Conservation (phyloP, 305 asterid genomes). For the Fraxinus floribunda region DNA sequence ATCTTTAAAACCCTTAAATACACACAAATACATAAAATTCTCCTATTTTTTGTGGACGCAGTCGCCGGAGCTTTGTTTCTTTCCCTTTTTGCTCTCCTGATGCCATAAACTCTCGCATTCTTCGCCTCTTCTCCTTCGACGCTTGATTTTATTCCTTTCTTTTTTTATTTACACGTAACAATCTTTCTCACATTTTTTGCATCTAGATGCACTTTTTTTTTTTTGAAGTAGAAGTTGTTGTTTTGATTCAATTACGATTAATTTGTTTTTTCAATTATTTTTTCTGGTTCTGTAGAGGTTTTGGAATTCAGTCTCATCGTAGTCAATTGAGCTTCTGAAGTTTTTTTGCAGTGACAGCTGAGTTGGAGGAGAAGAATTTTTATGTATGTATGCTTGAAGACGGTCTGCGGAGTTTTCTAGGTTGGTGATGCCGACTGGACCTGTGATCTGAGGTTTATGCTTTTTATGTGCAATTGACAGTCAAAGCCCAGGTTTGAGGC, state of each 20-base stretch:
- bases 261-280: not conserved
- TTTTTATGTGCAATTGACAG: constrained; percentile 27
- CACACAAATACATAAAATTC: not conserved
- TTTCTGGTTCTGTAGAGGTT: not conserved
- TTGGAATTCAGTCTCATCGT: constrained; percentile 29
- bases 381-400: constrained; percentile 23
- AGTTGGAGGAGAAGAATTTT: constrained; percentile 6
- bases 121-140: not conserved
- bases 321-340: not conserved
- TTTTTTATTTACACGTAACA: not conserved
- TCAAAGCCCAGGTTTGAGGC: constrained; percentile 41
- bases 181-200: not conserved
- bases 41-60: constrained; percentile 45
- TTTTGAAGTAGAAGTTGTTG: constrained; percentile 4
- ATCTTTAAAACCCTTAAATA: not conserved
- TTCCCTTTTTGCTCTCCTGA: constrained; percentile 28
- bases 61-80: constrained; percentile 45
- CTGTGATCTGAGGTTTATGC: constrained; percentile 21
- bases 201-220: not conserved
- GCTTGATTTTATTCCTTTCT: constrained; percentile 1
- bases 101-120: constrained; percentile 12
- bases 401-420: constrained; percentile 28
- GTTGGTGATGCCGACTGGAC: constrained; percentile 35
- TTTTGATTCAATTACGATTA: not conserved
- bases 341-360: constrained; percentile 10